A percentile compares a stretch with the other conserved stretches of the same genome.
These are phyloP conservation scores for Aspergillus pseudoviridinutans DNA, from an alignment of 2,329 filamentous ascomycete genomes.

Conservation along the genomic window DNA sequence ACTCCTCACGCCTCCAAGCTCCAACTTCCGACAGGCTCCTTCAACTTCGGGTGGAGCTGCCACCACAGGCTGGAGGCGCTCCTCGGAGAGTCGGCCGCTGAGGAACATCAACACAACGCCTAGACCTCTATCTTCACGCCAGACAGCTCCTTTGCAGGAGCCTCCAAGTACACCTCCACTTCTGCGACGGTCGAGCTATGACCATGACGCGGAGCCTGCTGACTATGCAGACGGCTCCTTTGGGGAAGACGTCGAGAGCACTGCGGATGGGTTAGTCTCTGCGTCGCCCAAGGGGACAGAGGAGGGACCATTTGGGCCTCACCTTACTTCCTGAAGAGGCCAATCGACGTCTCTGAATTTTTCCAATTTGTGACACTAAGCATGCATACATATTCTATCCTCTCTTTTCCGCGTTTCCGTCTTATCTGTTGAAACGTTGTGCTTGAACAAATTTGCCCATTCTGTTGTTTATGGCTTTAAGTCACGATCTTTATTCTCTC, in stretches of 20 bases:
- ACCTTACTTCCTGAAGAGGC: slow-evolving; percentile 18
- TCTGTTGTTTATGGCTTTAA: slow-evolving; percentile 4
- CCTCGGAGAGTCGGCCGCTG: slow-evolving; percentile 34
- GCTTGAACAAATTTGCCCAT: not conserved
- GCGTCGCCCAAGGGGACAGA: slow-evolving; percentile 29
- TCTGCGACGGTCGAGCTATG: slow-evolving; percentile 54
- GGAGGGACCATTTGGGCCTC: slow-evolving; percentile 30
- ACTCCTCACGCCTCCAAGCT: slow-evolving; percentile 84
- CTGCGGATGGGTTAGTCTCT: slow-evolving; percentile 39
- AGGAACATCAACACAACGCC: slow-evolving; percentile 28
- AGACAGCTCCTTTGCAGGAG: slow-evolving; percentile 27
- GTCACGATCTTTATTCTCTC: slow-evolving; percentile 3
- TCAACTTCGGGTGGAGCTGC: slow-evolving; percentile 36
- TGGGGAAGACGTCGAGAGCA: slow-evolving; percentile 49
- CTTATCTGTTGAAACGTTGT: not conserved
- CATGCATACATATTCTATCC: slow-evolving; percentile 6
- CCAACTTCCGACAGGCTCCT: slow-evolving; percentile 62
- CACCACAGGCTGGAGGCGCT: slow-evolving; percentile 23
- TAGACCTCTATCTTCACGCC: slow-evolving; percentile 28
- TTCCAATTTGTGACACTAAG: not conserved
- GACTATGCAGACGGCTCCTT: slow-evolving; percentile 46
- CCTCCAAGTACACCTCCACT: slow-evolving; percentile 51
- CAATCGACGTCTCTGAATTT: not conserved
- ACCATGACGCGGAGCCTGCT: slow-evolving; percentile 55
- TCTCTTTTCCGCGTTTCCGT: slow-evolving; percentile 5